phyloP scores from a whole-genome alignment of 2,329 filamentous ascomycete genomes.

The Trichoderma citrinoviride region DNA sequence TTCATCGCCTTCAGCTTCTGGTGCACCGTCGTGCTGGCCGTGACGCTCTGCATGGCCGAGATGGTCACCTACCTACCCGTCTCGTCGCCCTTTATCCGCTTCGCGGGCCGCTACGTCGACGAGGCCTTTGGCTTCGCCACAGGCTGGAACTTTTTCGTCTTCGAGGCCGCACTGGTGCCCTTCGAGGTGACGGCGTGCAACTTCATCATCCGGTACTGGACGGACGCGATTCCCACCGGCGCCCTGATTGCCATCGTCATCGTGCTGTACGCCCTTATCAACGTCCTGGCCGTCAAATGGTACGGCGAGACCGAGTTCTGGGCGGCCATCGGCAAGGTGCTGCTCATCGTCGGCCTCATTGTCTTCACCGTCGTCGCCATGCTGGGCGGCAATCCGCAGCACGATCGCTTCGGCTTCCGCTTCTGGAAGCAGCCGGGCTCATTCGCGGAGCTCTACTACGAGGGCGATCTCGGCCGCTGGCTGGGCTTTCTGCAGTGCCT shows the following conservation, averaged over 20 bases:
- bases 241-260: slow-evolving; percentile 58
- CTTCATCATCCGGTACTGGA: slow-evolving; percentile 63
- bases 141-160: slow-evolving; percentile 73
- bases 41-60: slow-evolving; percentile 64
- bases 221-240: slow-evolving; percentile 55
- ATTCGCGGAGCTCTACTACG: slow-evolving; percentile 64
- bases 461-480: slow-evolving; percentile 66
- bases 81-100: slow-evolving; percentile 74
- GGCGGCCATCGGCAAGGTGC: slow-evolving; percentile 67
- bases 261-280: slow-evolving; percentile 54
- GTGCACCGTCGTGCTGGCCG: slow-evolving; percentile 59
- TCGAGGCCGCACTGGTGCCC: slow-evolving; percentile 64
- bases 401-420: slow-evolving; percentile 69
- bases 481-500: slow-evolving; percentile 74
- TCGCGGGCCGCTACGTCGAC: slow-evolving; percentile 72
- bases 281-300: slow-evolving; percentile 69
- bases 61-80: slow-evolving; percentile 77
- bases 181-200: slow-evolving; percentile 67
- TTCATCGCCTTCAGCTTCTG: slow-evolving; percentile 61
- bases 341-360: slow-evolving; percentile 69
- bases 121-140: slow-evolving; percentile 71
- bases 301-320: slow-evolving; percentile 78
- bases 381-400: slow-evolving; percentile 74
- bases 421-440: slow-evolving; percentile 67
- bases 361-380: slow-evolving; percentile 79